Base-by-base conservation (phyloP, 257 asterid genomes). In the Solanum megistacrolobum region DNA sequence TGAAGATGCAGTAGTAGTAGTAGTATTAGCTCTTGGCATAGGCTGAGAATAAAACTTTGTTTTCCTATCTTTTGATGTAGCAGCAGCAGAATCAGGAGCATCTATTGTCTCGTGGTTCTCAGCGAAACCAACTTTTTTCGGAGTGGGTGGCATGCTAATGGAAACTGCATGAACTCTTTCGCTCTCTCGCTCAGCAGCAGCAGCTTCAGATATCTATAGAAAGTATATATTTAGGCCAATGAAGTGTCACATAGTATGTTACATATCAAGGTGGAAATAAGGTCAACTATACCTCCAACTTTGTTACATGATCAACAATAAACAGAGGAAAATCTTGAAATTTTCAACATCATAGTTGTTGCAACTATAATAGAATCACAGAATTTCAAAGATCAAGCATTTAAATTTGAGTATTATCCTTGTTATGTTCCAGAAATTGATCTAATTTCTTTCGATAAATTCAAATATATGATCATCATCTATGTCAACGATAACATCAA, bases 81-180 rank as follows among this genome's bases (percentile, higher is more conserved):
- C 39, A 18, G 83, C 29, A 18, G 86, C 46, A 36, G 92, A 52
- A 52, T 78, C 21, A 43, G 87, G 86, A 87, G n/a, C 16, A 21
- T 88, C 85, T 4, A 71, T 75, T 2, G 79, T 78, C 38, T 84
- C 81, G 9, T 86, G 89, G 43, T 83, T 87, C 41, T 92, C 89
- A 23, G 43, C 85, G 32, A 93, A 91, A 8, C 89, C 75, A 31
- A 90, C 96, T 71, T 84, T 92, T 83, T 91, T 92, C 0, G 98
- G 98, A 87, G 98, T 90, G 48, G 94, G 91, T 14, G 98, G 98
- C 94, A 96, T 93, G 89, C 97, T 94, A 65, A 94, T 92, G 6
- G 99, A 96, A 81, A 93, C 65, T 39, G 95, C 87, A 68, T 88
- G 92, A 69, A 43, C 76, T 81, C 78, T 88, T 74, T 71, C 89